Evolutionary conservation across 768 basidiomycete species (phyloP), one percentile per base, ranked within the genome.

Genomic region (Boletus bicolor): DNA sequence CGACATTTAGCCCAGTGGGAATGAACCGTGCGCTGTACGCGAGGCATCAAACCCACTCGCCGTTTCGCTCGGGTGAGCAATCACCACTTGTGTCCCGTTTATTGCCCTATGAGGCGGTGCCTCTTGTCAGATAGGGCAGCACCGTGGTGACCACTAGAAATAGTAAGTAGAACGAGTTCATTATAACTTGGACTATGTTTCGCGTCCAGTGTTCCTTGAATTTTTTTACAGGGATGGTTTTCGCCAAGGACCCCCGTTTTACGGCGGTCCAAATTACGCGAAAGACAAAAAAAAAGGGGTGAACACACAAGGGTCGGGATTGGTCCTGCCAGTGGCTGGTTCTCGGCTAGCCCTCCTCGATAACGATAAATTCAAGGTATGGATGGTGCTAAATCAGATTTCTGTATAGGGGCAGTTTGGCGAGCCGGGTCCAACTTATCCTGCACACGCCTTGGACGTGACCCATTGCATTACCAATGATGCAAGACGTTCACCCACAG

Each of bases 31-130:
- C 49, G 15, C 12, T 28, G 6, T 8, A 48, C 49, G 57, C 62
- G 44, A 59, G 60, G 61, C 60, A 58, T 63, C 60, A 41, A 45
- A 45, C 32, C 48, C 37, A 44, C 49, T 30, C 37, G 30, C 38
- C 15, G 14, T 36, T 39, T 60, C 19, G 43, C 26, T 21, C 41
- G 42, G n/a, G 21, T 39, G 55, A 11, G 10, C 34, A 24, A 38
- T 37, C 57, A 10, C 17, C 19, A n/a, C 30, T 54, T 17, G 12
- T 19, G 6, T 41, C 9, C 37, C 35, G 17, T 34, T 42, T 17
- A 49, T 45, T 35, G 15, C 37, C 14, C 44, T 15, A 30, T 14
- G 21, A 4, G 53, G 51, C 51, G 5, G 41, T 37, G 12, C 10
- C 24, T 11, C 9, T 42, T 11, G 19, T 24, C 30, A 26, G 24